Percentiles rank a stretch among this genome's conserved stretches.
phyloP scores from a whole-genome alignment of 129 eudicot species.

The Flaveria ramosissima region DNA sequence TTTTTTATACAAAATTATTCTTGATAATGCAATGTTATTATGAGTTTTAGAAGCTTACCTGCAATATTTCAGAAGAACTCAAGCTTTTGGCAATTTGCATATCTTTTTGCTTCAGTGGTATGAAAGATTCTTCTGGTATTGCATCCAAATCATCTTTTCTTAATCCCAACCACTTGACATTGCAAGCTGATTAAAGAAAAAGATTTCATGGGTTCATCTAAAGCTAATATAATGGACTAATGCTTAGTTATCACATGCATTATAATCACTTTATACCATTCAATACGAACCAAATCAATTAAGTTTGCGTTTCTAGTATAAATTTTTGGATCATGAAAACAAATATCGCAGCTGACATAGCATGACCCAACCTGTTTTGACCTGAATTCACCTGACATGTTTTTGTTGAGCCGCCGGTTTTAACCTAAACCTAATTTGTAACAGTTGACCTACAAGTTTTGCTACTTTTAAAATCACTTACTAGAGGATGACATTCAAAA shows the following conservation, averaged over 20 bases:
- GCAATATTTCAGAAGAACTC: conserved; percentile 70
- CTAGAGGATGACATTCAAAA: not conserved
- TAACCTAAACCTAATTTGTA: too few species aligned
- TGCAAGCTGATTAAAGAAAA: conserved; percentile 68
- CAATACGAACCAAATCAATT: not conserved
- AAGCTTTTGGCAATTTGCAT: conserved; percentile 87
- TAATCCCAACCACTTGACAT: conserved; percentile 87
- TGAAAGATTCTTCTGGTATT: conserved; percentile 74
- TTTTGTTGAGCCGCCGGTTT: too few species aligned
- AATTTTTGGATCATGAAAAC: too few species aligned
- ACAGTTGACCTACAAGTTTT: too few species aligned
- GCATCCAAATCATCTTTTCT: conserved; percentile 75
- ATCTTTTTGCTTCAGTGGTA: conserved; percentile 70
- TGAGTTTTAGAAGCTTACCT: too few species aligned
- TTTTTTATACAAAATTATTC: not conserved
- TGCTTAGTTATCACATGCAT: not conserved
- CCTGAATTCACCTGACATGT: not conserved
- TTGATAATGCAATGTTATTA: not conserved
- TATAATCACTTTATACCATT: not conserved
- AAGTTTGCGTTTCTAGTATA: too few species aligned
- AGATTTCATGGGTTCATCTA: not conserved
- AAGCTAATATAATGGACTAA: not conserved
- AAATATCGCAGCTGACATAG: too few species aligned
- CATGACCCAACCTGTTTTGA: too few species aligned
- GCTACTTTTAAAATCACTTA: too few species aligned